Conservation (phyloP, 1,139 yeast species). For the Lipomyces yarrowii region DNA sequence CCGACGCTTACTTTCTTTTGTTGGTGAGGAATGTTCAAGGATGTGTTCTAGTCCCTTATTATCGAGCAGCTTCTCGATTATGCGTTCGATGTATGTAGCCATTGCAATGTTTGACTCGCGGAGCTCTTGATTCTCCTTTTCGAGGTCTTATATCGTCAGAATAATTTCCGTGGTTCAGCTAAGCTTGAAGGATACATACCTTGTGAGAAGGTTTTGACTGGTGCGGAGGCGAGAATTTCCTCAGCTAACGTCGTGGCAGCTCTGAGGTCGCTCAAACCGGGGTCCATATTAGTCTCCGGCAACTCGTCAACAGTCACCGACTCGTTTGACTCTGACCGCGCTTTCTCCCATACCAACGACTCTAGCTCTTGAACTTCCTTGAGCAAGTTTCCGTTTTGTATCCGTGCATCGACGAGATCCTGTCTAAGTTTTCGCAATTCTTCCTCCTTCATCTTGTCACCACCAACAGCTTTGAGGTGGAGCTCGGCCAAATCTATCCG, state of each 20-base stretch:
- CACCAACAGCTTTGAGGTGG: conserved; percentile 6
- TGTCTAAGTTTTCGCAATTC: neutral
- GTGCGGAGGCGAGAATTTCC: conserved; percentile 11
- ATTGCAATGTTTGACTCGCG: conserved; percentile 21
- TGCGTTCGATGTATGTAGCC: conserved; percentile 25
- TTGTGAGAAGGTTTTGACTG: neutral
- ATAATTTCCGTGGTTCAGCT: too few species aligned
- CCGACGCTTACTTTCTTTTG: neutral
- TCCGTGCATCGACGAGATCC: conserved; percentile 1
- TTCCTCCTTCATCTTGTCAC: conserved; percentile 1
- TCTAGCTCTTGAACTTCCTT: conserved; percentile 11
- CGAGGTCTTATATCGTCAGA: neutral
- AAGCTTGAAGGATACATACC: neutral
- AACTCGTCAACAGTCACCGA: neutral
- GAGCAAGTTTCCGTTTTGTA: conserved; percentile 3
- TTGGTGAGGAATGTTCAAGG: conserved; percentile 15
- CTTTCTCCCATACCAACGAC: neutral
- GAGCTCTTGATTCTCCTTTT: conserved; percentile 15
- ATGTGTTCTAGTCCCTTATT: conserved; percentile 20
- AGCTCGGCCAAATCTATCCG: conserved; percentile 21
- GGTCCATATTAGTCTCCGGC: neutral
- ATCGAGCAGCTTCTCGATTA: conserved; percentile 23
- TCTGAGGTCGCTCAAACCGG: conserved; percentile 2
- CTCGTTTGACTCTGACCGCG: neutral
- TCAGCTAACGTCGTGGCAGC: conserved; percentile 17